Evolutionary conservation across 306 rosid species (phyloP).

Genomic region (Gastrolobium villosum): DNA sequence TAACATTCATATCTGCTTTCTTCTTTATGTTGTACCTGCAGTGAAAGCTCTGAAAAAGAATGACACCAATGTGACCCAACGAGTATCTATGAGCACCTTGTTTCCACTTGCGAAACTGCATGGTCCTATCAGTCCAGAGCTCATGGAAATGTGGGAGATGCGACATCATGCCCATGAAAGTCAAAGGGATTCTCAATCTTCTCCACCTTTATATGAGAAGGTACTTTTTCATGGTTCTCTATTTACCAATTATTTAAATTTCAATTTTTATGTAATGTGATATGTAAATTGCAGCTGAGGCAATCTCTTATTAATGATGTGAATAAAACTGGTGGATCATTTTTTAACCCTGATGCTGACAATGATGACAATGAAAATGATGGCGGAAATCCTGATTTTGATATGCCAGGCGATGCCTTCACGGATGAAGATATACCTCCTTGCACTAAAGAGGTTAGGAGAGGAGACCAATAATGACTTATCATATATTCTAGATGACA

Average conservation of each 20-base stretch:
- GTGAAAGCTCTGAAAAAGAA: conserved; percentile 64
- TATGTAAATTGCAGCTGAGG: conserved; percentile 73
- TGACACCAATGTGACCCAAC: conserved; percentile 45
- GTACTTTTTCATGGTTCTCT: conserved; percentile 48
- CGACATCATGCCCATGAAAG: conserved; percentile 51
- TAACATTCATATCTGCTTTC: conserved; percentile 9
- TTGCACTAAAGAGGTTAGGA: conserved; percentile 64
- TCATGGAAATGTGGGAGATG: conserved; percentile 71
- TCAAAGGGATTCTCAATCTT: conserved; percentile 58
- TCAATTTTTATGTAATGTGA: conserved; percentile 35
- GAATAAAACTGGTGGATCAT: conserved; percentile 55
- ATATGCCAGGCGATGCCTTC: conserved; percentile 53
- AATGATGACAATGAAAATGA: conserved; percentile 63
- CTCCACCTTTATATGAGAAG: conserved; percentile 73
- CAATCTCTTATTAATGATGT: conserved; percentile 69
- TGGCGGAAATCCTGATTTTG: conserved; percentile 63
- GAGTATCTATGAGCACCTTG: conserved; percentile 54
- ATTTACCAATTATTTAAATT: conserved; percentile 12
- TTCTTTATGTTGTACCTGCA: conserved; percentile 50
- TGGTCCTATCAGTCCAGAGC: conserved; percentile 86
- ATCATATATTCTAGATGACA: conserved; percentile 25
- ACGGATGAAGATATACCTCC: conserved; percentile 71
- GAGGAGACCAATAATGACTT: conserved; percentile 43
- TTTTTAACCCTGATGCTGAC: conserved; percentile 56
- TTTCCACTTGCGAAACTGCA: conserved; percentile 87